phyloP scores from a whole-genome alignment of 345 rosid genomes.

The Hirschfeldia incana region DNA sequence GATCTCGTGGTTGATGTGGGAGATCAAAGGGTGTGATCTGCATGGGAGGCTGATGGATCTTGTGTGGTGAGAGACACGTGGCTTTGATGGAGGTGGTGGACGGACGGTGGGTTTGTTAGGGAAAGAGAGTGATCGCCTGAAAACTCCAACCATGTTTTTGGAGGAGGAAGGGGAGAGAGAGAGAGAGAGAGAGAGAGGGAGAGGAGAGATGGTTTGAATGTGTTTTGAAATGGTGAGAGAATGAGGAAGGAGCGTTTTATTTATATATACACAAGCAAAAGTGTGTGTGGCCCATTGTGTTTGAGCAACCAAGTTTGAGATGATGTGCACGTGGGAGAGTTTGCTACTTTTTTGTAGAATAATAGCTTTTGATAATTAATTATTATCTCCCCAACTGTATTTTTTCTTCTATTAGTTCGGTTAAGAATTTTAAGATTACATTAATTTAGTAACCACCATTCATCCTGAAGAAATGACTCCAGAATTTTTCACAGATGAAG shows the following conservation, averaged over 20 bases:
- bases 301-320: conserved; percentile 5
- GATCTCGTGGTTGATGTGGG: conserved; percentile 43
- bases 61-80: conserved; percentile 45
- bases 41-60: conserved; percentile 43
- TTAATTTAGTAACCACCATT: not conserved
- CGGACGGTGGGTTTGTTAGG: conserved; percentile 36
- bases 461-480: not conserved
- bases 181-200: not conserved
- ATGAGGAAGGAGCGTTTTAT: not conserved
- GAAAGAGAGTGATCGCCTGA: conserved; percentile 46
- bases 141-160: conserved; percentile 38
- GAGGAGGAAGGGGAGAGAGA: not conserved
- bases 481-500: not conserved
- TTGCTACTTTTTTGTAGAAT: not conserved
- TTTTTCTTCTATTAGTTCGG: not conserved
- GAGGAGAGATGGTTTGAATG: not conserved
- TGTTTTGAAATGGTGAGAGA: conserved; percentile 28
- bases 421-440: not conserved
- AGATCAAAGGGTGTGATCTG: conserved; percentile 39
- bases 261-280: conserved; percentile 11
- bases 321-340: conserved; percentile 35
- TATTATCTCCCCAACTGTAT: conserved; percentile 22
- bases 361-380: conserved; percentile 1
- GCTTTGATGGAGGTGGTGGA: conserved; percentile 28
- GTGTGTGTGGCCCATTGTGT: not conserved